A percentile compares a stretch with the other conserved stretches of the same genome.
Evolutionary conservation across 257 asterid species (phyloP).

Genomic region (Nicotiana tabacum): DNA sequence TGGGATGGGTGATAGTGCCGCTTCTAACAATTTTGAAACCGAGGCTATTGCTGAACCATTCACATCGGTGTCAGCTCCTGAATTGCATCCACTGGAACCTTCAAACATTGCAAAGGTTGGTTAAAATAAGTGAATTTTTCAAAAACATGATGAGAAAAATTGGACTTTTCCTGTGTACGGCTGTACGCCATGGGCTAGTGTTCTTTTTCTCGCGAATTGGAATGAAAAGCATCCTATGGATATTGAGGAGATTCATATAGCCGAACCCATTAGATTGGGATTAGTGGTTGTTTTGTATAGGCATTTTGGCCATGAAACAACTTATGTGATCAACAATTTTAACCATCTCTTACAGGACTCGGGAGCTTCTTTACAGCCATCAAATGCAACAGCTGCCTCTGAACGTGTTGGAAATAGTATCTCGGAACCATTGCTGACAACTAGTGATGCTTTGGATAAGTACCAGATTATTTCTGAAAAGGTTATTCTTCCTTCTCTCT

Average conservation of each 20-base stretch:
- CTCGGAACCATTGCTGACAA: conserved; percentile 61
- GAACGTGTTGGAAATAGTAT: conserved; percentile 55
- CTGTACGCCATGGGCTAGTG: neutral
- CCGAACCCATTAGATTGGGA: neutral
- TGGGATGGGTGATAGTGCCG: conserved; percentile 47
- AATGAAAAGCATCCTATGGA: neutral
- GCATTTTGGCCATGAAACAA: neutral
- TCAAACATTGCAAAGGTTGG: conserved; percentile 56
- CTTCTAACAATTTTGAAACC: conserved; percentile 45
- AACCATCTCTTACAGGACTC: conserved; percentile 46
- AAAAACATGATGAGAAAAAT: no score
- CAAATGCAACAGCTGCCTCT: conserved; percentile 45
- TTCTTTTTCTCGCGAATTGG: neutral
- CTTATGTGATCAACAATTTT: neutral
- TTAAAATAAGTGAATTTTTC: neutral
- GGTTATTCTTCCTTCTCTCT: conserved; percentile 34
- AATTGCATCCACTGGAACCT: conserved; percentile 49
- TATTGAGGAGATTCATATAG: neutral
- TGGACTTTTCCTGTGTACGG: neutral
- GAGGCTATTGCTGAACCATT: conserved; percentile 40
- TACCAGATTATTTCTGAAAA: conserved; percentile 86
- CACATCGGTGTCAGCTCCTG: conserved; percentile 48
- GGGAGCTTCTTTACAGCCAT: conserved; percentile 45
- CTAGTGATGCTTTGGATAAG: conserved; percentile 87
- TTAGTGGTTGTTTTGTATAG: neutral